Percentiles rank a stretch among this genome's conserved stretches.
Evolutionary conservation across 1,284 basidiomycete species (phyloP).

Genomic region (Hymenochaete sp.): DNA sequence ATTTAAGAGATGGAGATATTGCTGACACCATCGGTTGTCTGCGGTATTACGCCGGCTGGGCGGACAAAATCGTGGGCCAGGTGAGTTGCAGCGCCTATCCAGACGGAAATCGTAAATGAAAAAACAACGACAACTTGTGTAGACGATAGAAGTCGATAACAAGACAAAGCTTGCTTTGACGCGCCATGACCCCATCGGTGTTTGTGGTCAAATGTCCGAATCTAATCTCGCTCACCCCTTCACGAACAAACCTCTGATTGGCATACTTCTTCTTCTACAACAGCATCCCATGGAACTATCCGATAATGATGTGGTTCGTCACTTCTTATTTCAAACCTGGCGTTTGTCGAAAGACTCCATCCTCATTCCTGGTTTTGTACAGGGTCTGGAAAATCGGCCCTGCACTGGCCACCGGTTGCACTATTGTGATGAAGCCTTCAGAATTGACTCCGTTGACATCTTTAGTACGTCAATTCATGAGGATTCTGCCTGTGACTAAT

Average conservation of each 20-base stretch:
- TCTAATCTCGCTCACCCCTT: too few relatives aligned
- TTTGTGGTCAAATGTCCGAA: conserved; percentile 79
- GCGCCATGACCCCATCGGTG: conserved; percentile 88
- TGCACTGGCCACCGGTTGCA: conserved; percentile 81
- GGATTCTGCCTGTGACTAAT: conserved; percentile 8
- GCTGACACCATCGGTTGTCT: conserved; percentile 73
- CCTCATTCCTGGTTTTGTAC: neutral
- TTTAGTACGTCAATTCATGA: conserved; percentile 40
- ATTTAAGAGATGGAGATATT: conserved; percentile 72
- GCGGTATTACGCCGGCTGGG: conserved; percentile 70
- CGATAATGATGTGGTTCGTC: conserved; percentile 78
- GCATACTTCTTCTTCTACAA: conserved; percentile 9
- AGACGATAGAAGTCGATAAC: conserved; percentile 78
- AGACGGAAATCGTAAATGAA: too few relatives aligned
- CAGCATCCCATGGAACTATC: conserved; percentile 90
- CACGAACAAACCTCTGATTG: neutral
- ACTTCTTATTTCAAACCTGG: neutral
- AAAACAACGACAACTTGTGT: conserved; percentile 9
- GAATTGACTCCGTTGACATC: conserved; percentile 89
- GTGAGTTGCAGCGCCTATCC: too few relatives aligned
- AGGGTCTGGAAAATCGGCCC: conserved; percentile 90
- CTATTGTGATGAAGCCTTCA: conserved; percentile 87
- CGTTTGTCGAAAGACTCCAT: neutral
- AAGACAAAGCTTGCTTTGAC: conserved; percentile 79
- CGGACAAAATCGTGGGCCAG: conserved; percentile 51